phyloP scores from a whole-genome alignment of 2,329 filamentous ascomycete genomes.

The Colletotrichum sp. region DNA sequence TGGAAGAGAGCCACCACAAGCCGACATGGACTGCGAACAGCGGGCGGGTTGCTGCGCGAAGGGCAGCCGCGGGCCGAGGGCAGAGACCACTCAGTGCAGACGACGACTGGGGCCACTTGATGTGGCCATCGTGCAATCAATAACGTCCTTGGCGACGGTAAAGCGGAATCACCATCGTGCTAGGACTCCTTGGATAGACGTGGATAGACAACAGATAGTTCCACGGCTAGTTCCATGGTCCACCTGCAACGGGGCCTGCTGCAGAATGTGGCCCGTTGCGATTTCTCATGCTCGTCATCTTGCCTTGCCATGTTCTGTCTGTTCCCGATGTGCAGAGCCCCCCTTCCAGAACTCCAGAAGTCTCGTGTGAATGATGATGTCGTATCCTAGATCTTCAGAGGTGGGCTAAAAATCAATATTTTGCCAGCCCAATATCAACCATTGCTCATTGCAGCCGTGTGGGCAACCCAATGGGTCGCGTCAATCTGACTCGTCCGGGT shows the following conservation, averaged over 20 bases:
- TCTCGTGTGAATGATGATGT: neutral
- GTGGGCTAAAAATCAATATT: constrained; percentile 15
- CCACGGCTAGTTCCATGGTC: neutral
- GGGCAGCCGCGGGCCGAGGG: neutral
- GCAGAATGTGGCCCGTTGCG: neutral
- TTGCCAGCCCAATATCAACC: constrained; percentile 1
- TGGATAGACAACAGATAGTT: neutral
- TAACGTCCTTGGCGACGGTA: neutral
- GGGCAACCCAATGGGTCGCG: neutral
- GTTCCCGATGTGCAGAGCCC: neutral
- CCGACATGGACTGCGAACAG: neutral
- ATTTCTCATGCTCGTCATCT: constrained; percentile 14
- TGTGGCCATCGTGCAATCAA: neutral
- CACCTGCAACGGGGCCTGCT: constrained; percentile 1
- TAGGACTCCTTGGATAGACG: neutral
- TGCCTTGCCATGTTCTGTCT: neutral
- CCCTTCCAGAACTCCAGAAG: neutral
- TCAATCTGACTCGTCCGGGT: constrained; percentile 4
- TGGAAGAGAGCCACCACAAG: neutral
- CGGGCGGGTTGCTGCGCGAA: neutral
- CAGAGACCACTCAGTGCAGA: neutral
- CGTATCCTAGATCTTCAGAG: neutral
- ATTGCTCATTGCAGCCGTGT: neutral
- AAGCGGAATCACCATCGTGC: neutral
- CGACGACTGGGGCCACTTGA: neutral